Conservation (phyloP, 805 yeast species). For the Spathaspora girioi region DNA sequence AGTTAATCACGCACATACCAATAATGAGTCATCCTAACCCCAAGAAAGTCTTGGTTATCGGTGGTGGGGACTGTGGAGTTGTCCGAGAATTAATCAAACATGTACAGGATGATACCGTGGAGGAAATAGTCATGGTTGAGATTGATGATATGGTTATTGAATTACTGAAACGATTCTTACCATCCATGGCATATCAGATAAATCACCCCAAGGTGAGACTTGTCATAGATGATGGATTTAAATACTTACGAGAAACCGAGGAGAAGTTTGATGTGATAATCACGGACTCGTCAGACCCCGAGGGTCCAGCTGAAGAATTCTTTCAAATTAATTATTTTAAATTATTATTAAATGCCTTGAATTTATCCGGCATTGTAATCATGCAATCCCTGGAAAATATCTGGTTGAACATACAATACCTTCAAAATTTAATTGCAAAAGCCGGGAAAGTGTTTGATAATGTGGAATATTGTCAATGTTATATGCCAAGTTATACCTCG, state of each 20-base stretch:
- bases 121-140: constrained; percentile 75
- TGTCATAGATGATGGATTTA: constrained; percentile 78
- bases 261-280: constrained; percentile 76
- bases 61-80: constrained; percentile 97
- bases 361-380: constrained; percentile 63
- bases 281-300: constrained; percentile 93
- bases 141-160: constrained; percentile 82
- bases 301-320: constrained; percentile 90
- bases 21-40: constrained; percentile 75
- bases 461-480: constrained; percentile 69
- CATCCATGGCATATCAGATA: constrained; percentile 68
- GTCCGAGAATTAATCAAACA: constrained; percentile 84
- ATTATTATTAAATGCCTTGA: constrained; percentile 60
- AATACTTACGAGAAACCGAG: constrained; percentile 49
- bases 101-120: constrained; percentile 45
- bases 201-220: constrained; percentile 64
- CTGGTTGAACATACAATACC: constrained; percentile 63
- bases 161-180: constrained; percentile 67
- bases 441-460: constrained; percentile 56
- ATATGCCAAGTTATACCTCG: constrained; percentile 84
- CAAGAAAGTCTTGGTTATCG: constrained; percentile 75
- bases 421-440: constrained; percentile 44
- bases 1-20: constrained; percentile 83
- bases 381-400: constrained; percentile 77
- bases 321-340: constrained; percentile 76